These are phyloP conservation scores for Volvox africanus DNA, from an alignment of 139 green algal species.

Conservation along the genomic window DNA sequence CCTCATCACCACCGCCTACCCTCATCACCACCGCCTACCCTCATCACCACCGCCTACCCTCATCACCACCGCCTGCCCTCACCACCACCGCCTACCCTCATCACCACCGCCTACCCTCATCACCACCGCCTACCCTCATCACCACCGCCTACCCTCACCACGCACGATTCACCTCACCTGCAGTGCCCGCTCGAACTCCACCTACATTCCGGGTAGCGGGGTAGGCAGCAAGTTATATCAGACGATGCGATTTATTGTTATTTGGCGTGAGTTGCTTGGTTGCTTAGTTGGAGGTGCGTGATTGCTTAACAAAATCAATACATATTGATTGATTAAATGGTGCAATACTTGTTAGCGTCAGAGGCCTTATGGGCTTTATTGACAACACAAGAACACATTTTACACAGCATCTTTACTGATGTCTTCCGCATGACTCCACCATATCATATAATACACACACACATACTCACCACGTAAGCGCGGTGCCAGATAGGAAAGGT, in stretches of 20 bases:
- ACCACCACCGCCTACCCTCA: too few relatives aligned
- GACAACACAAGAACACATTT: too few relatives aligned
- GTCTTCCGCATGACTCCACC: too few relatives aligned
- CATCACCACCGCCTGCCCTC: too few relatives aligned
- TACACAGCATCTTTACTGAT: too few relatives aligned
- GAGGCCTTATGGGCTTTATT: too few relatives aligned
- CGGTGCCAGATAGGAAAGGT: not conserved
- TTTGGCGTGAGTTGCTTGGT: not conserved
- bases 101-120: not conserved
- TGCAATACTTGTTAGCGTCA: not conserved
- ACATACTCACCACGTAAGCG: not conserved
- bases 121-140: not conserved
- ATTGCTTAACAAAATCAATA: not conserved
- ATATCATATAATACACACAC: too few relatives aligned
- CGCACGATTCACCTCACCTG: not conserved
- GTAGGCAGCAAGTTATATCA: not conserved
- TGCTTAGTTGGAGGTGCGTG: not conserved
- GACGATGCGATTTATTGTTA: not conserved
- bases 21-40: not conserved
- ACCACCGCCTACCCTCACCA: not conserved
- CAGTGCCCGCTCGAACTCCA: not conserved
- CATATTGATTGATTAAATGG: not conserved
- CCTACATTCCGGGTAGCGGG: not conserved
- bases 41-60: not conserved
- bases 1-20: not conserved